Evolutionary conservation across 768 basidiomycete genomes (phyloP).

Genomic region (Mycena kentingensis): DNA sequence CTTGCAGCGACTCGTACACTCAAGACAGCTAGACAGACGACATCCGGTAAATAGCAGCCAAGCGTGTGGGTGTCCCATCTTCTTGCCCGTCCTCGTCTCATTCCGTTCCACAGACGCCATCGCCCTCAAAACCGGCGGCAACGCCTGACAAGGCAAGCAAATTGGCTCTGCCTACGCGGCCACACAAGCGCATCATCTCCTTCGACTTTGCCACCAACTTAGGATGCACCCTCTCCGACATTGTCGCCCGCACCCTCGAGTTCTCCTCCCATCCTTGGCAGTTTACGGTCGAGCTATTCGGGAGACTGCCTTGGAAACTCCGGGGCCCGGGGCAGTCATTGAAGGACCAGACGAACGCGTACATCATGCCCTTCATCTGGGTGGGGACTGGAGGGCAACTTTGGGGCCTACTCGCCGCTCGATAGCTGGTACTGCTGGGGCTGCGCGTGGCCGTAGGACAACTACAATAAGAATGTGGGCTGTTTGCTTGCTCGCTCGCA

Average conservation of each 20-base stretch:
- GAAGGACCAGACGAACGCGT: conserved; percentile 49
- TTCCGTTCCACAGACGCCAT: conserved; percentile 53
- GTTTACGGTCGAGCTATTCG: conserved; percentile 58
- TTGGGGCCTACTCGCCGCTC: conserved; percentile 47
- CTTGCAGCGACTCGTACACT: too few species aligned
- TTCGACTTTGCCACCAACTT: conserved; percentile 55
- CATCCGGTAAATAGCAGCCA: conserved; percentile 41
- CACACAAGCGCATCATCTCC: conserved; percentile 50
- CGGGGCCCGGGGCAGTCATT: conserved; percentile 48
- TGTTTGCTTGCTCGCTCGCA: neutral
- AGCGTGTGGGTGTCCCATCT: conserved; percentile 40
- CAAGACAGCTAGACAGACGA: conserved; percentile 44
- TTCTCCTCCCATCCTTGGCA: conserved; percentile 57
- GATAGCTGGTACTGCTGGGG: conserved; percentile 63
- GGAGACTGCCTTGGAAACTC: conserved; percentile 60
- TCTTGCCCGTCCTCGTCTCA: neutral
- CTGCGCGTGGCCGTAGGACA: conserved; percentile 61
- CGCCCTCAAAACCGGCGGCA: conserved; percentile 62
- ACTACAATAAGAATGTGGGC: conserved; percentile 45
- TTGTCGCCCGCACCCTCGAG: conserved; percentile 46
- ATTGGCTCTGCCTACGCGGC: conserved; percentile 54
- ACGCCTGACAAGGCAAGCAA: conserved; percentile 52
- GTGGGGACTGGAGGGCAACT: conserved; percentile 51
- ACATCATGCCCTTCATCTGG: conserved; percentile 59
- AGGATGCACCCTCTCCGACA: conserved; percentile 44